phyloP scores from a whole-genome alignment of 2,329 filamentous ascomycete genomes.

The Scedosporium boydii region DNA sequence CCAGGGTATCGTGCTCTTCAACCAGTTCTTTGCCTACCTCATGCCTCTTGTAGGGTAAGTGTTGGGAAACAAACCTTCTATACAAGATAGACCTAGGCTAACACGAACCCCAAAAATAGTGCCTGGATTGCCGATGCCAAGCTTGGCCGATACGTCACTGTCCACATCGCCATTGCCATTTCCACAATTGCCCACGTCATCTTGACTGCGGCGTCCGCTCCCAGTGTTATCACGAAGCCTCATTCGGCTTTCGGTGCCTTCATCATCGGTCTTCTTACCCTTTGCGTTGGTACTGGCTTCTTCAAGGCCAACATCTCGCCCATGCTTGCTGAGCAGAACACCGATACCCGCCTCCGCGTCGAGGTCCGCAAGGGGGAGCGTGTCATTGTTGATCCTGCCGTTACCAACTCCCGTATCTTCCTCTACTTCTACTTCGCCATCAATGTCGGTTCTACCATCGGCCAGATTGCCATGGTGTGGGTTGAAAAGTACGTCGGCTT shows the following conservation, averaged over 20 bases:
- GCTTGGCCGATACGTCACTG: constrained; percentile 63
- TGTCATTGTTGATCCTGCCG: constrained; percentile 60
- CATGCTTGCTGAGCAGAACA: constrained; percentile 62
- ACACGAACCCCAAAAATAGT: constrained; percentile 15
- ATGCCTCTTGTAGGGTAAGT: constrained; percentile 46
- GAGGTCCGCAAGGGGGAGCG: constrained; percentile 50
- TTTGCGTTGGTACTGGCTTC: constrained; percentile 60
- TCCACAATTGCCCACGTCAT: constrained; percentile 59
- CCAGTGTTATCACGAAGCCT: constrained; percentile 47
- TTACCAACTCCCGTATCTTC: constrained; percentile 60
- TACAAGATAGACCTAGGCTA: constrained; percentile 4
- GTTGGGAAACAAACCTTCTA: constrained; percentile 7
- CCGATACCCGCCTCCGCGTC: constrained; percentile 46
- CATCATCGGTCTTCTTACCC: constrained; percentile 50
- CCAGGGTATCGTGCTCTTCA: constrained; percentile 39
- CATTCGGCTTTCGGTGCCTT: constrained; percentile 55
- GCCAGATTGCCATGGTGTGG: constrained; percentile 59
- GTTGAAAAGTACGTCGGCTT: constrained; percentile 69
- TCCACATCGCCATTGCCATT: constrained; percentile 55
- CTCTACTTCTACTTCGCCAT: constrained; percentile 51
- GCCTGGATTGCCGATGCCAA: constrained; percentile 58
- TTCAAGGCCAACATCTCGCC: constrained; percentile 76
- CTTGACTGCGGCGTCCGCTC: constrained; percentile 55
- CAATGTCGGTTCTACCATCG: constrained; percentile 54
- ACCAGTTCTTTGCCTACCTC: constrained; percentile 53